Evolutionary conservation across 2,329 filamentous ascomycete species (phyloP).

Genomic region (Aspergillus pseudoglaucus): DNA sequence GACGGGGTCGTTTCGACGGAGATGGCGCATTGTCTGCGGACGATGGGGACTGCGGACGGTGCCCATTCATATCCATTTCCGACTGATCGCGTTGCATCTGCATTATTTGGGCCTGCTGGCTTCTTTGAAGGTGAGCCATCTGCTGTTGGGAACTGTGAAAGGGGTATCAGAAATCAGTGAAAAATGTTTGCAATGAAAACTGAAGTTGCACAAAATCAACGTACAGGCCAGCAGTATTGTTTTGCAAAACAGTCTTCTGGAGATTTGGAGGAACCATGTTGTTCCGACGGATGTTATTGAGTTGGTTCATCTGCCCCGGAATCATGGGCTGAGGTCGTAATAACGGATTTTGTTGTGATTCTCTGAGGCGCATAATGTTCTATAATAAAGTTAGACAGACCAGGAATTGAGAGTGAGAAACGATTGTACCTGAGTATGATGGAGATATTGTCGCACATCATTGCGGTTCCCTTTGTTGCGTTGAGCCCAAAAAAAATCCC

Average conservation of each 20-base stretch:
- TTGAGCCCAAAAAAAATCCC: conserved; percentile 87
- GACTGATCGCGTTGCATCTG: conserved; percentile 86
- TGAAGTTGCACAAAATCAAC: conserved; percentile 9
- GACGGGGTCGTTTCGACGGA: conserved; percentile 79
- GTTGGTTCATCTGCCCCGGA: conserved; percentile 49
- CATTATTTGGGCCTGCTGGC: conserved; percentile 54
- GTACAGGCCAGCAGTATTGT: conserved; percentile 49
- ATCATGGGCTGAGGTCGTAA: conserved; percentile 64
- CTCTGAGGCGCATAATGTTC: conserved; percentile 61
- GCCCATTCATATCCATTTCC: conserved; percentile 76
- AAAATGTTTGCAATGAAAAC: not conserved
- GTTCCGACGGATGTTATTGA: conserved; percentile 55
- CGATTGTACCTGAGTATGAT: conserved; percentile 66
- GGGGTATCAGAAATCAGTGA: conserved; percentile 3
- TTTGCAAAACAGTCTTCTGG: conserved; percentile 70
- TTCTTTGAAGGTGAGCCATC: conserved; percentile 63
- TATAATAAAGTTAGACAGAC: conserved; percentile 34
- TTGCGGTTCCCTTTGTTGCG: conserved; percentile 60
- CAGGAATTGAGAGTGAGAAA: not conserved
- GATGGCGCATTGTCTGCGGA: conserved; percentile 84
- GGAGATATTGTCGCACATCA: conserved; percentile 67
- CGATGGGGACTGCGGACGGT: conserved; percentile 73
- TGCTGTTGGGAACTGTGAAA: conserved; percentile 52
- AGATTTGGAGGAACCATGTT: conserved; percentile 42
- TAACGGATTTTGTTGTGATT: conserved; percentile 70